Base-by-base conservation (phyloP, 306 rosid genomes). In the Aeschynomene evenia region DNA sequence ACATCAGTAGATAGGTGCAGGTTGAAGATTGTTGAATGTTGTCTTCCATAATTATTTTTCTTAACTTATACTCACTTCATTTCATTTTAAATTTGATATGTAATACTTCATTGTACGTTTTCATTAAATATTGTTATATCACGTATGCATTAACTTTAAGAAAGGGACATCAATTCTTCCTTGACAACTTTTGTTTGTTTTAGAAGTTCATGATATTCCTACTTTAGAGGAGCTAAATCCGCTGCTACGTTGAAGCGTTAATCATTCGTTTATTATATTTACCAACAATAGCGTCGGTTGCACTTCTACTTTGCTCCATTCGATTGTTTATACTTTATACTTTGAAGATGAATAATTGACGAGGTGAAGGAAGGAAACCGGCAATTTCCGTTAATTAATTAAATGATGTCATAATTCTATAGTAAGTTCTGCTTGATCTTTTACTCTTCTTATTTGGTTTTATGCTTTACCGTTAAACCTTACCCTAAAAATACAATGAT, bases 51-150 rank as follows among this genome's bases (percentile, higher is more conserved):
- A 23, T 4, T n/a, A n/a, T n/a, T n/a, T n/a, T 9, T 22, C 71
- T 71, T 57, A 7, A 48, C 63, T 26, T 37, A 5, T 64, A 0
- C 11, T 70, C 46, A 18, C 45, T 6, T 48, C 13, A 39, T 7
- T 56, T 70, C 29, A 16, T 56, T 43, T 39, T 19, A 57, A 70
- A 29, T 29, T 72, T 24, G 40, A 22, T 34, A 8, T 62, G 63
- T 36, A 61, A 48, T 23, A 61, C 53, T 22, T 11, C 34, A 13
- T 48, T 20, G 5, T 14, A 37, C 34, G 52, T 4, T 46, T 48
- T 21, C 24, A 20, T 46, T 28, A 54, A 40, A 6, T 54, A 43
- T 2, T n/a, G 7, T 70, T 42, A 39, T 23, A 18, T 43, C 62
- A 52, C 45, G 23, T 2, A 8, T 14, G 18, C 26, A 13, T 39